phyloP scores from a whole-genome alignment of 495 filamentous ascomycete genomes.

The Tuber microsphaerosporum region DNA sequence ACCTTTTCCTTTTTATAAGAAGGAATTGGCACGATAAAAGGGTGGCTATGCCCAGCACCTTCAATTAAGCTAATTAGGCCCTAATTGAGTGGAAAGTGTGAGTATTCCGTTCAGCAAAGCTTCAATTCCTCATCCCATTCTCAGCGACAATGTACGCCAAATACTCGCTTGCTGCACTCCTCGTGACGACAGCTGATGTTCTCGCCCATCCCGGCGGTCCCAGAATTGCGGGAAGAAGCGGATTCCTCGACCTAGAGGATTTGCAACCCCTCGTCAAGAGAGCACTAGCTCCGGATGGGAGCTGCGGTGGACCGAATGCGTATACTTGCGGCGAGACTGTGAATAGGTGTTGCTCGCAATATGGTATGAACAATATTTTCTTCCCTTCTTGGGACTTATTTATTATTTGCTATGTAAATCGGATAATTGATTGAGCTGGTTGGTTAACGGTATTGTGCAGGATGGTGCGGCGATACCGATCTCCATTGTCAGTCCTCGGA shows the following conservation, averaged over 20 bases:
- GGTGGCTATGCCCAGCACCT: background rate
- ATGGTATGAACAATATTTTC: conserved; percentile 14
- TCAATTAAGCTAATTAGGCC: background rate
- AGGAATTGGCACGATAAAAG: background rate
- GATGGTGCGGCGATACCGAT: conserved; percentile 24
- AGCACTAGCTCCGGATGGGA: conserved; percentile 14
- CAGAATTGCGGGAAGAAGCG: conserved; percentile 6
- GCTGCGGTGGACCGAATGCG: conserved; percentile 28
- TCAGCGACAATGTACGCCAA: background rate
- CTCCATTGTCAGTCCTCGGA: conserved; percentile 21
- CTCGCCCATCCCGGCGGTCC: background rate
- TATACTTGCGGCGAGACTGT: conserved; percentile 22
- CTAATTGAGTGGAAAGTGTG: background rate
- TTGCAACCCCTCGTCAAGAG: conserved; percentile 23
- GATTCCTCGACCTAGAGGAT: conserved; percentile 21
- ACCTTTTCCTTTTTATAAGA: background rate
- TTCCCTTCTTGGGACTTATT: background rate
- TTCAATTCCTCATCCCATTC: background rate
- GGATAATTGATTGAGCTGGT: background rate
- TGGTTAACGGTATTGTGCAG: conserved; percentile 3
- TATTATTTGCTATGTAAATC: background rate
- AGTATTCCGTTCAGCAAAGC: background rate
- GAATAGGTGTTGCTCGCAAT: conserved; percentile 31
- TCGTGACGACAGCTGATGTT: background rate
- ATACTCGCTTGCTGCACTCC: conserved; percentile 1